phyloP scores from a whole-genome alignment of 2,329 filamentous ascomycete genomes.

The Pseudogymnoascus sp. region DNA sequence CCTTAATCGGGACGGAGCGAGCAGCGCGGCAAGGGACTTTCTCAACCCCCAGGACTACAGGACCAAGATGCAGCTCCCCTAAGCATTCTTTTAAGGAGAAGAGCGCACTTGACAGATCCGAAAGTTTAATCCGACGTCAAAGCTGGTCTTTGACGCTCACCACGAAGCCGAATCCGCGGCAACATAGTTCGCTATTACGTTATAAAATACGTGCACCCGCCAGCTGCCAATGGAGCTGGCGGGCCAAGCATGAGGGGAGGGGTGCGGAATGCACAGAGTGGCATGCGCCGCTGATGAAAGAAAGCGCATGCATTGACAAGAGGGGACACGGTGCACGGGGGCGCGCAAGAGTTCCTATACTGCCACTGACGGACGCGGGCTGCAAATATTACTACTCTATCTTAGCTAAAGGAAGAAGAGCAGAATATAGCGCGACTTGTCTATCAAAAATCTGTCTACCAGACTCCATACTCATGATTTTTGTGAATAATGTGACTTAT shows the following conservation, averaged over 20 bases:
- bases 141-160: constrained; percentile 18
- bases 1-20: constrained; percentile 9
- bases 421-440: constrained; percentile 7
- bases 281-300: neutral
- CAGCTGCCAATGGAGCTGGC: constrained; percentile 1
- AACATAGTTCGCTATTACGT: constrained; percentile 7
- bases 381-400: constrained; percentile 2
- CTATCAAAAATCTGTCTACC: constrained; percentile 4
- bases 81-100: constrained; percentile 12
- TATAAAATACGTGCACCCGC: neutral
- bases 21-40: constrained; percentile 6
- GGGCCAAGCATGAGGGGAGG: neutral
- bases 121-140: constrained; percentile 18
- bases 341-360: neutral
- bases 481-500: neutral
- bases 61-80: constrained; percentile 6
- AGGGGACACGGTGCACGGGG: constrained; percentile 1
- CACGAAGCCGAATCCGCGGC: constrained; percentile 28
- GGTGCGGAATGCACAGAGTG: constrained; percentile 1
- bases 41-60: constrained; percentile 5
- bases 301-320: constrained; percentile 1
- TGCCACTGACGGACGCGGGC: constrained; percentile 3
- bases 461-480: neutral
- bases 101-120: constrained; percentile 20
- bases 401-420: constrained; percentile 6